Base-by-base conservation (phyloP, 352 stramenopile genomes). In the Pythium sukuiense region DNA sequence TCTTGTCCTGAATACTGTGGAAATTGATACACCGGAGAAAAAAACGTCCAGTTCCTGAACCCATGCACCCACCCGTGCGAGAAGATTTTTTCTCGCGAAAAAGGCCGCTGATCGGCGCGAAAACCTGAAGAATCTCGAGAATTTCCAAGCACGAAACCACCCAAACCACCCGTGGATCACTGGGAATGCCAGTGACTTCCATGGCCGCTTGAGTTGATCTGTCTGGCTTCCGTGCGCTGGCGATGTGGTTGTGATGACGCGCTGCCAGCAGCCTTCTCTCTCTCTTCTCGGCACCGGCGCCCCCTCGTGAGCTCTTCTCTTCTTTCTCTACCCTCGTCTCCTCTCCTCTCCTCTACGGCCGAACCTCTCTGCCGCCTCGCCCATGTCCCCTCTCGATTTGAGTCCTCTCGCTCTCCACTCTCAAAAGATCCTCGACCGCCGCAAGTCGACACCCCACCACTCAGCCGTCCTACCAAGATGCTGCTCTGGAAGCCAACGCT, bases 401-500 rank as follows among this genome's bases (percentile, higher is more conserved):
- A 13, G 12, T 18, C 37, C 14, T 43, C 37, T 43, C 37, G 37
- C 37, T 43, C 37, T 43, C 26, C 58, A 63, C 33, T 65, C 56
- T 20, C 48, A 18, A 65, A 59, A 58, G 41, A 27, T 50, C 43
- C 43, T 50, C 54, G 54, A 26, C 29, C 16, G 13, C 26, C 55
- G 16, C 55, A 49, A 29, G 24, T 26, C 35, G 20, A 27, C 11
- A 16, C 9, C 41, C 30, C 45, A 24, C 13, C 53, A 16, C 16
- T 18, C 37, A 5, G 9, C 33, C 48, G 16, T 50, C 18, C 9
- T 3, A 27, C 9, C 24, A 26, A 7, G 32, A 68, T 68, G 61
- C 39, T 62, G 61, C 11, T 61, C 53, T 58, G 41, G 30, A 57
- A 55, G 43, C 53, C 54, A 4, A 26, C 55, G n/a, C 20, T 55